Base-by-base conservation (phyloP, 345 rosid species). In the Microthlaspi erraticum region DNA sequence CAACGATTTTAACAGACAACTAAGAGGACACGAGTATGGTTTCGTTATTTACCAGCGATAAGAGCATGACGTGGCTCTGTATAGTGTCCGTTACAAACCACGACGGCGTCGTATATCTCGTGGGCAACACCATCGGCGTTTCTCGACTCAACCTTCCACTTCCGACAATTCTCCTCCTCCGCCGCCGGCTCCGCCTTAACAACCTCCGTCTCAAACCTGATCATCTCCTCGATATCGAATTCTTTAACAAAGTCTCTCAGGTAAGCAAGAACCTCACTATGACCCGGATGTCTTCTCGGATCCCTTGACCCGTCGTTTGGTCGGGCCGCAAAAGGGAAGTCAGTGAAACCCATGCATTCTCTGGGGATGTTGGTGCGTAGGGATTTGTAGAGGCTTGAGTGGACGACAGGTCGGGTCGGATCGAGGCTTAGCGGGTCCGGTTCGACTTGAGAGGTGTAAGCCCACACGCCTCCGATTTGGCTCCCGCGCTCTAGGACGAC, bases 301-400 rank as follows among this genome's bases (percentile, higher is more conserved):
- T 94, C 97, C 33, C 87, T 68, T 13, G 73, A 70, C 55, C 79
- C 66, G 7, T 70, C 64, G 10, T 60, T 51, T 7, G 60, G 69
- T 26, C 75, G 63, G 66, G 69, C 13, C 67, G 86, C 79, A 48
- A 91, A 91, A 20, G 96, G 99, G 75, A 73, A 94, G 64, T 86
- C 96, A 3, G 44, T 61, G 73, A 80, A 91, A 5, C 99, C 99
- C 99, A 94, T 94, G 33, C 70, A 77, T 64, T 94, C 97, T 63
- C 99, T 69, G 1, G 99, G 91, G 23, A 94, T 83, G 70, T 94
- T 94, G 68, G 96, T 91, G 19, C 99, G 91, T 54, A 94, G 80
- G 1, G 99, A 88, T 31, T 17, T 61, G 80, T 94, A 94, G 54
- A 94, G 81, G 78, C 97, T 94, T 38, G 87, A 73, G 49, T 86